phyloP scores from a whole-genome alignment of 345 rosid genomes.

The Luvunga scandens region DNA sequence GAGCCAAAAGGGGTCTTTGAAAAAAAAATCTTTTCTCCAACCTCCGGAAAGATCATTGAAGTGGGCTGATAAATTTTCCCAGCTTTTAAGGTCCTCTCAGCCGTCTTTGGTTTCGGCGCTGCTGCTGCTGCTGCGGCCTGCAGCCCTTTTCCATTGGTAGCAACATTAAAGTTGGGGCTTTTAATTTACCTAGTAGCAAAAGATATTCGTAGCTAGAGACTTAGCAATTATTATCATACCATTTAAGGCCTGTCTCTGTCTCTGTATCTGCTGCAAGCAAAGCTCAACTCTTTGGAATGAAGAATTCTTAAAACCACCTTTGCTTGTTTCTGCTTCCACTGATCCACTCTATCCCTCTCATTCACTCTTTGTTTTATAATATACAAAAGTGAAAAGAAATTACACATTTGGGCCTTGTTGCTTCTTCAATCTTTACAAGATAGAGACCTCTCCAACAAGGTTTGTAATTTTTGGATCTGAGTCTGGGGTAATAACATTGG shows the following conservation, averaged over 20 bases:
- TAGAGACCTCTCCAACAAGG: constrained; percentile 31
- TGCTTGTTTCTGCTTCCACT: no score
- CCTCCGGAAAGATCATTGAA: constrained; percentile 21
- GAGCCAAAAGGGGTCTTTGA: constrained; percentile 11
- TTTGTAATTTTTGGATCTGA: constrained; percentile 24
- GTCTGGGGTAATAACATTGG: constrained; percentile 9
- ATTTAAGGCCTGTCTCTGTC: constrained; percentile 16
- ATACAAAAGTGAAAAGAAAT: no score
- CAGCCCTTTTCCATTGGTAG: constrained; percentile 18
- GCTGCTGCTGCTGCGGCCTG: background rate
- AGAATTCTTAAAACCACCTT: constrained; percentile 13
- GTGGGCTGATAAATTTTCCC: constrained; percentile 16
- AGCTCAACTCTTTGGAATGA: constrained; percentile 20
- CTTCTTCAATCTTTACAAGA: constrained; percentile 23
- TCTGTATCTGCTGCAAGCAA: background rate
- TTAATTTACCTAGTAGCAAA: background rate
- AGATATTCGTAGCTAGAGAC: constrained; percentile 9
- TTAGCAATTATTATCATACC: constrained; percentile 22
- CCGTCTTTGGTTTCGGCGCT: constrained; percentile 30
- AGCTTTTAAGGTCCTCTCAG: constrained; percentile 34
- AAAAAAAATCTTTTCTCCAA: background rate
- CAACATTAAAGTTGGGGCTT: constrained; percentile 26
- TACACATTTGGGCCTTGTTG: constrained; percentile 1
- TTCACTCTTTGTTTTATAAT: constrained; percentile 1
- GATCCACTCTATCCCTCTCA: background rate